Evolutionary conservation across 148 eudicot genomes (phyloP), one percentile per base, ranked within the genome.

Genomic region (Vaccinium corymbosum): DNA sequence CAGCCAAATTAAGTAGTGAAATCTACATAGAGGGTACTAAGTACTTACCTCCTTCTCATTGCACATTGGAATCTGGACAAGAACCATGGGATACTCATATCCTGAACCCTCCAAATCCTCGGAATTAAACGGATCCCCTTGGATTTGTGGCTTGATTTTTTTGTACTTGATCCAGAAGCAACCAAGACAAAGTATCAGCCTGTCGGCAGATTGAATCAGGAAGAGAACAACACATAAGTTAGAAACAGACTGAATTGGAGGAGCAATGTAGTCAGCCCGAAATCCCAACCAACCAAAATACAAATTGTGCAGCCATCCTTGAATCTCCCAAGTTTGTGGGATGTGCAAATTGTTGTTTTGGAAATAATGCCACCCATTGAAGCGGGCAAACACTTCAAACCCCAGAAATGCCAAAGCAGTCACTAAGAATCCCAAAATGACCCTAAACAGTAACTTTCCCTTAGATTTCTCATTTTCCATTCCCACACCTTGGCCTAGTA

Each of bases 21-120:
- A 81, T 81, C 42, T 42, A 14, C 12, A 53, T 62, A 51, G 76
- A 72, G 20, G 61, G 16, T 6, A 55, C 6, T 12, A 19, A 8
- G 62, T n/a, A 46, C 3, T 74, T 86, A 90, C 93, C 93, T 91
- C 92, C 83, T 72, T 89, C 80, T 91, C 92, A 81, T 91, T 90
- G 42, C 92, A 91, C 93, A 90, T 91, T 3, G 93, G 93, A 46
- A 91, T 89, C 83, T 91, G 93, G 84, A 91, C 92, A 64, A 91
- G 89, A 64, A 91, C 92, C 93, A 91, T 90, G 13, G 94, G 94
- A 73, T 89, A 86, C 57, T 81, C 56, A 29, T 56, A 82, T 1
- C 85, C 90, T 27, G 87, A 84, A 75, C 86, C 86, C 71, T 91
- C 93, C 81, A 85, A 75, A 87, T 91, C 93, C 56, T 79, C 70